Conservation (phyloP, 164 flowering plant species). For the Annona cherimola region DNA sequence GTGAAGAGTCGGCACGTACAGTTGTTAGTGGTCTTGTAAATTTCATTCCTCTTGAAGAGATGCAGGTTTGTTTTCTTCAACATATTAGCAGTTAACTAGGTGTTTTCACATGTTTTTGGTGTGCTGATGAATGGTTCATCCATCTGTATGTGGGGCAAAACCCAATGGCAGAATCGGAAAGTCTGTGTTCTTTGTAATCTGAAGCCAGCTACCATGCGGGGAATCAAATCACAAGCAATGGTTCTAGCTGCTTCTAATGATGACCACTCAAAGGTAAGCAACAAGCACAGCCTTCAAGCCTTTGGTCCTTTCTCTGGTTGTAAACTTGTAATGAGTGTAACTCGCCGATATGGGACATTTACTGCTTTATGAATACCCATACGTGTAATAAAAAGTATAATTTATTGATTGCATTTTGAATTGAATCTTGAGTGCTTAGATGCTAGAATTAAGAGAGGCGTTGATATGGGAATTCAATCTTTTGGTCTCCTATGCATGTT, state of each 20-base stretch:
- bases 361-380: too few relatives aligned
- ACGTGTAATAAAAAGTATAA: not conserved
- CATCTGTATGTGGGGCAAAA: not conserved
- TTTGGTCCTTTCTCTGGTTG: not conserved
- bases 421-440: not conserved
- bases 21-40: conserved; percentile 99
- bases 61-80: conserved; percentile 55
- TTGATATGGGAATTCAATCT: not conserved
- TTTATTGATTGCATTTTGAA: not conserved
- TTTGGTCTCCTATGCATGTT: too few relatives aligned
- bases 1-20: conserved; percentile 67
- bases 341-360: too few relatives aligned
- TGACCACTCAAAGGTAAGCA: conserved; percentile 64
- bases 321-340: too few relatives aligned
- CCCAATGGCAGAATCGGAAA: conserved; percentile 65
- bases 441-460: not conserved
- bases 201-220: conserved; percentile 93
- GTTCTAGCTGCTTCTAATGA: conserved; percentile 76
- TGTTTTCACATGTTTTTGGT: not conserved
- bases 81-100: not conserved
- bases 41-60: conserved; percentile 78
- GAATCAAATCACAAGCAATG: conserved; percentile 94
- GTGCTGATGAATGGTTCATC: not conserved
- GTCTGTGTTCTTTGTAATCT: conserved; percentile 95
- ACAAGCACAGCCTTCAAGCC: not conserved